These are phyloP conservation scores for Agrostemma githago DNA, from an alignment of 148 eudicot species.

Conservation along the genomic window DNA sequence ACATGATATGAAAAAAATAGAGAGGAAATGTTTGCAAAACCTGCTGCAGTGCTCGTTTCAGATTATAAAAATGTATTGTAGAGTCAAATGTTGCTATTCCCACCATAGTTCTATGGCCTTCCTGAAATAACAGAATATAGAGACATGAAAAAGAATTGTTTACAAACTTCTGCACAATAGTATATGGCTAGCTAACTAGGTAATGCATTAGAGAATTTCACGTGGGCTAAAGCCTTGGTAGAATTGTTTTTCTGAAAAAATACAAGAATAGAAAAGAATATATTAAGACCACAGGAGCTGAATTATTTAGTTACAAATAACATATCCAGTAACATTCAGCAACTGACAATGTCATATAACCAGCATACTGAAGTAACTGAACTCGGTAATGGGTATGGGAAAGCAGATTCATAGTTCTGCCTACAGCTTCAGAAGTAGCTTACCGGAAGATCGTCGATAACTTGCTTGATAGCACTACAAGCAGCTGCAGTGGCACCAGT, in stretches of 20 bases:
- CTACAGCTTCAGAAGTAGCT: constrained; percentile 24
- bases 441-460: constrained; percentile 93
- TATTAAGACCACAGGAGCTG: not conserved
- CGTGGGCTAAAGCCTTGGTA: not conserved
- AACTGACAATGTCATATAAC: not conserved
- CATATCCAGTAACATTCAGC: not conserved
- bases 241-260: not conserved
- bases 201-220: constrained; percentile 7
- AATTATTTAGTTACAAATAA: not conserved
- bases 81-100: constrained; percentile 97
- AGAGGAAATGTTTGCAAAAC: constrained; percentile 29
- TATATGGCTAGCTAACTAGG: not conserved
- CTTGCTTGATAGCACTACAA: constrained; percentile 94
- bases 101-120: constrained; percentile 90
- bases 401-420: not conserved
- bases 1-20: not conserved
- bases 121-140: constrained; percentile 44
- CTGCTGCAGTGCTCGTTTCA: constrained; percentile 94
- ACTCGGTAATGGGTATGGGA: not conserved
- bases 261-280: not conserved
- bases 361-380: not conserved
- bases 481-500: constrained; percentile 99
- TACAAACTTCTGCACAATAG: not conserved
- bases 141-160: not conserved
- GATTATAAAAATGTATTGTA: constrained; percentile 91